Percentiles rank a stretch among this genome's conserved stretches.
These are phyloP conservation scores for Hydrangea macrophylla DNA, from an alignment of 148 eudicot genomes.

Conservation along the genomic window DNA sequence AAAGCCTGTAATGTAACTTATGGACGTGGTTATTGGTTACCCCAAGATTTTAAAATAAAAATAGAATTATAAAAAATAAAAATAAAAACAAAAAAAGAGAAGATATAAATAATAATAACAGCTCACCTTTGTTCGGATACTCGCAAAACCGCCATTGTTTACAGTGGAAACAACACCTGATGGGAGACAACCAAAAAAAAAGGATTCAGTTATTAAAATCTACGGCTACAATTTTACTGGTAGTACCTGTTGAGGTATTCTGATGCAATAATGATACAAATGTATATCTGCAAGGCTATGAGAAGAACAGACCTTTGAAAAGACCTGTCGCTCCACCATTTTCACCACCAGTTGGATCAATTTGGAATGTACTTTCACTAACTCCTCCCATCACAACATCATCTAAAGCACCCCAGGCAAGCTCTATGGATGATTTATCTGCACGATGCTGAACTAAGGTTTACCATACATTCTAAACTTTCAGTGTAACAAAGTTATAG, in stretches of 20 bases:
- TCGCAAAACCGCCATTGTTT: constrained; percentile 92
- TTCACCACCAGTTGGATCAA: constrained; percentile 82
- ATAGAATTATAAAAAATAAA: too few species aligned
- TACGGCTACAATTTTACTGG: neutral
- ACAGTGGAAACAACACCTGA: constrained; percentile 86
- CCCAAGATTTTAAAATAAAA: neutral
- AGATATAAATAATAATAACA: too few species aligned
- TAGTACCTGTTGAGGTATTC: neutral
- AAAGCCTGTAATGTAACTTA: neutral
- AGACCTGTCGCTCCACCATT: constrained; percentile 73
- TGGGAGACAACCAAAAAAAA: constrained; percentile 8
- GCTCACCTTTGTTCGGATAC: constrained; percentile 79
- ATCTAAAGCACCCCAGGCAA: constrained; percentile 97
- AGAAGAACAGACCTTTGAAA: constrained; percentile 66
- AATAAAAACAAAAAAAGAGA: too few species aligned
- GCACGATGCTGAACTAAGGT: constrained; percentile 15
- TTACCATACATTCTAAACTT: constrained; percentile 1
- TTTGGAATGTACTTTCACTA: constrained; percentile 72
- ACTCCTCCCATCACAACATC: constrained; percentile 99
- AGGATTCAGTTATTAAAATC: neutral
- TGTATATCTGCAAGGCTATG: constrained; percentile 1
- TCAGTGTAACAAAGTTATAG: neutral
- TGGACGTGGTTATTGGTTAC: neutral
- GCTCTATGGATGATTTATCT: constrained; percentile 69
- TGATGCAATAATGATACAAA: neutral